Conservation (phyloP, 768 basidiomycete genomes). For the Suillus spraguei region DNA sequence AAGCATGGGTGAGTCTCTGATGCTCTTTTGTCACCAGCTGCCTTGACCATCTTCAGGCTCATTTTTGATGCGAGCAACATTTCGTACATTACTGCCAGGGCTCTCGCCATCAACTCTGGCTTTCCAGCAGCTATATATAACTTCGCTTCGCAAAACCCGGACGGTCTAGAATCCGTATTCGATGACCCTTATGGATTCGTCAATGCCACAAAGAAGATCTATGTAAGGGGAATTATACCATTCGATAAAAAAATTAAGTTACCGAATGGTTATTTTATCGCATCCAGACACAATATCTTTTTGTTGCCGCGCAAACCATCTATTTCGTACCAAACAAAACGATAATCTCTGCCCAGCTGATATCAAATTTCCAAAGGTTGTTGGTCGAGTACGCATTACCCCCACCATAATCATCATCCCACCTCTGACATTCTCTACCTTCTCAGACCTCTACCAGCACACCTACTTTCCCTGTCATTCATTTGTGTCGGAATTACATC, state of each 20-base stretch:
- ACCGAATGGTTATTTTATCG: not conserved
- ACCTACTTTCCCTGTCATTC: constrained; percentile 51
- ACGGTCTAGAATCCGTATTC: too few relatives aligned
- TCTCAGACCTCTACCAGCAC: constrained; percentile 53
- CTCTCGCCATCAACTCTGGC: too few relatives aligned
- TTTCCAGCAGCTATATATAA: too few relatives aligned
- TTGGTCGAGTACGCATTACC: constrained; percentile 55
- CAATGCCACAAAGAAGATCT: constrained; percentile 47
- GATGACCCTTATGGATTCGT: constrained; percentile 52
- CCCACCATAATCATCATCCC: not conserved
- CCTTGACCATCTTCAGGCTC: too few relatives aligned
- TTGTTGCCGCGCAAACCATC: constrained; percentile 55
- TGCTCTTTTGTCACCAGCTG: too few relatives aligned
- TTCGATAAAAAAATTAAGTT: not conserved
- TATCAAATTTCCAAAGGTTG: constrained; percentile 48
- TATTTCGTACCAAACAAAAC: constrained; percentile 53
- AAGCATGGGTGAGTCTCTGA: too few relatives aligned
- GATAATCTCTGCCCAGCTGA: constrained; percentile 42
- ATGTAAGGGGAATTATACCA: constrained; percentile 20
- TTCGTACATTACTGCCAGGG: too few relatives aligned
- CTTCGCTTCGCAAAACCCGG: too few relatives aligned
- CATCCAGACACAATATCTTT: constrained; percentile 57
- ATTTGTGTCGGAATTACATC: constrained; percentile 52
- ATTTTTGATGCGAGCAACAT: too few relatives aligned
- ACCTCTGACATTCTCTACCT: constrained; percentile 9